phyloP scores from a whole-genome alignment of 305 asterid genomes.

The Euphrasia arctica region DNA sequence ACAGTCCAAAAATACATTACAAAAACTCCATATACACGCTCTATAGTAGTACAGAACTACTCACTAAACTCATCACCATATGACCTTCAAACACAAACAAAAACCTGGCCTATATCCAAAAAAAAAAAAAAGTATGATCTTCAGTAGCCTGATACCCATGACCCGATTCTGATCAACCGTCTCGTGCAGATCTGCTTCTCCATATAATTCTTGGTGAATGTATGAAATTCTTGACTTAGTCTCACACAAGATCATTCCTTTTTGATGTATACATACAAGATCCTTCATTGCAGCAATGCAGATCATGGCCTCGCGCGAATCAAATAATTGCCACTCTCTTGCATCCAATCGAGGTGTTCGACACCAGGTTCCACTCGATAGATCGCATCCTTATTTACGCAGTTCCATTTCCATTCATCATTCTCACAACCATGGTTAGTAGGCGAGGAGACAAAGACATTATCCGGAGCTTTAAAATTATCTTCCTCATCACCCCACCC shows the following conservation, averaged over 20 bases:
- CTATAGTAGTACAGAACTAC: no score
- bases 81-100: no score
- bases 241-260: no score
- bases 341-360: constrained; percentile 4
- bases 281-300: constrained; percentile 28
- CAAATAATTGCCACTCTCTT: constrained; percentile 28
- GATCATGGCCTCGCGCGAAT: constrained; percentile 17
- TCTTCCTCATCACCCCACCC: constrained; percentile 67
- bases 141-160: no score
- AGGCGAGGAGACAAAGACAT: constrained; percentile 17
- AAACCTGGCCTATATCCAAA: no score
- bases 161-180: no score
- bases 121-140: no score
- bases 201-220: no score
- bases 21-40: constrained; percentile 20
- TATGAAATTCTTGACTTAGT: no score
- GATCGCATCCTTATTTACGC: constrained; percentile 16
- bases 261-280: no score
- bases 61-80: no score
- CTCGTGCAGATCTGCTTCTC: no score
- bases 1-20: constrained; percentile 11
- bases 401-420: constrained; percentile 30
- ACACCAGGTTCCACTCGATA: constrained; percentile 12
- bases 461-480: constrained; percentile 28
- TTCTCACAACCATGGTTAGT: constrained; percentile 27